Percentiles rank a stretch among this genome's conserved stretches.
Conservation (phyloP, 2,329 filamentous ascomycete species). For the Sporothrix variecibatus region DNA sequence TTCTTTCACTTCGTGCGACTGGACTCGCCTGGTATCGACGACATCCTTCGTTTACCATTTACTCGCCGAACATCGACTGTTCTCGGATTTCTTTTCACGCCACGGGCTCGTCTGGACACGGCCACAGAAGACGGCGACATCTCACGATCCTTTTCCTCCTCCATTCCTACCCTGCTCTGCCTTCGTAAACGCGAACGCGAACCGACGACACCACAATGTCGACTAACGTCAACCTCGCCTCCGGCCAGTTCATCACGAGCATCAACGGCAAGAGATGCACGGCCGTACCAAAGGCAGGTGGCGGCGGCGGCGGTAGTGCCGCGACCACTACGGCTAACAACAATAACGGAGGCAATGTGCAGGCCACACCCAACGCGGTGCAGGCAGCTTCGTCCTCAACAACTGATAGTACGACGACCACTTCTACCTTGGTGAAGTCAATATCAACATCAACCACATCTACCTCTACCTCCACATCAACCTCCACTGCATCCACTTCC, state of each 20-base stretch:
- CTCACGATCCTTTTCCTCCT: background rate
- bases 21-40: constrained; percentile 44
- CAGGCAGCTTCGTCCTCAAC: constrained; percentile 15
- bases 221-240: constrained; percentile 45
- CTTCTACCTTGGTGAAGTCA: constrained; percentile 31
- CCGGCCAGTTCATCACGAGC: constrained; percentile 52
- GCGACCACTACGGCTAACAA: constrained; percentile 29
- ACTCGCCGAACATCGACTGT: constrained; percentile 18
- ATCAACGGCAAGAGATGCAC: constrained; percentile 56
- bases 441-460: constrained; percentile 30
- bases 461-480: constrained; percentile 29
- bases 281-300: constrained; percentile 48
- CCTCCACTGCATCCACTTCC: constrained; percentile 19
- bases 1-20: constrained; percentile 43
- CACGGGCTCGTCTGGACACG: constrained; percentile 31
- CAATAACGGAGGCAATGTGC: constrained; percentile 24
- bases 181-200: background rate
- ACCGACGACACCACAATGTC: constrained; percentile 42
- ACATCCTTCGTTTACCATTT: constrained; percentile 15
- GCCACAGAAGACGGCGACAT: constrained; percentile 24
- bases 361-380: constrained; percentile 11
- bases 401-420: constrained; percentile 42
- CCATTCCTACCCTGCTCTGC: background rate
- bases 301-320: constrained; percentile 21
- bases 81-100: background rate